Evolutionary conservation across 345 rosid genomes (phyloP).

Genomic region (Jatropha curcas): DNA sequence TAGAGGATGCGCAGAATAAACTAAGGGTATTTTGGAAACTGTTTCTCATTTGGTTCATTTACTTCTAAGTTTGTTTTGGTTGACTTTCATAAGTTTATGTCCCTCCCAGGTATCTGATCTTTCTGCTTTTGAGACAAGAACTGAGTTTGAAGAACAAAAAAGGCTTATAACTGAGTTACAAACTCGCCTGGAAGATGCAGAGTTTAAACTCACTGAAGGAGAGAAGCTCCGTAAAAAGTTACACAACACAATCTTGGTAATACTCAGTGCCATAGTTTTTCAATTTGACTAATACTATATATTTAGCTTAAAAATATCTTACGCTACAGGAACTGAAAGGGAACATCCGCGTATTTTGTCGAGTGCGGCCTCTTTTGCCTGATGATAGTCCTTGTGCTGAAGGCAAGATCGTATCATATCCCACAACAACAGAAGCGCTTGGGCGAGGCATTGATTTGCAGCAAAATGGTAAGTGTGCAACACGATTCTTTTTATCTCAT

Average conservation of each 20-base stretch:
- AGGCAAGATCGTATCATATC: conserved; percentile 60
- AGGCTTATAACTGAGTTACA: conserved; percentile 65
- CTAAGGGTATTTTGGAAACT: conserved; percentile 48
- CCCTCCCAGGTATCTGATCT: conserved; percentile 63
- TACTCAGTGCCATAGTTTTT: background rate
- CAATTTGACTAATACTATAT: background rate
- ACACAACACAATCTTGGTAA: conserved; percentile 95
- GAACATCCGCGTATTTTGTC: conserved; percentile 95
- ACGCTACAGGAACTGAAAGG: conserved; percentile 86
- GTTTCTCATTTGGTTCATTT: background rate
- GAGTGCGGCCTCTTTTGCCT: conserved; percentile 84
- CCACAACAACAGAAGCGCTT: conserved; percentile 66
- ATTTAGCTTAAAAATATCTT: conserved; percentile 23
- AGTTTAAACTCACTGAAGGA: conserved; percentile 83
- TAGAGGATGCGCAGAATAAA: conserved; percentile 62
- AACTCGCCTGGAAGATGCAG: conserved; percentile 74
- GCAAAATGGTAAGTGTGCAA: conserved; percentile 61
- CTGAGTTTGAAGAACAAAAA: conserved; percentile 74
- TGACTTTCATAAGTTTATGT: conserved; percentile 13
- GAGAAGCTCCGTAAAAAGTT: conserved; percentile 88
- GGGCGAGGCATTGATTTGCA: conserved; percentile 76
- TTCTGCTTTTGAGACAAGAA: conserved; percentile 68
- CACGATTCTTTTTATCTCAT: background rate
- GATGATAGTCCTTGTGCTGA: conserved; percentile 62
- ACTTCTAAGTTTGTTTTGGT: conserved; percentile 1